Base-by-base conservation (phyloP, 169 alveolate genomes). In the Theileria annulata region DNA sequence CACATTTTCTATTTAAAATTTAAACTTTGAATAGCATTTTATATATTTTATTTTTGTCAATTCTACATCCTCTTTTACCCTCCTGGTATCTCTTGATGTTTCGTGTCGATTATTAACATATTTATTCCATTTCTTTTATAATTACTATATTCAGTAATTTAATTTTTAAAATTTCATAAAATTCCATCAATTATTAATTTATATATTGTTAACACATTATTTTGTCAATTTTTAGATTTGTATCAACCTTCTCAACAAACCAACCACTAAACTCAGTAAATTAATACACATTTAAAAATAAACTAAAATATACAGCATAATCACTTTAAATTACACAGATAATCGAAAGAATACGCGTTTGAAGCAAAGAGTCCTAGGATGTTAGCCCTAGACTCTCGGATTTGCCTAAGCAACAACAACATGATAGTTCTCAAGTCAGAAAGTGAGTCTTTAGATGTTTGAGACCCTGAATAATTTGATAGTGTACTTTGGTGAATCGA, bases 381-480 rank as follows among this genome's bases (percentile, higher is more conserved):
- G 37, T 31, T 82, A n/a, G 89, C 79, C 60, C 77, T 76, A 10
- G 89, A 67, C 33, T 82, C 80, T 27, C 85, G 51, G 37, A 82
- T 70, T 31, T 82, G 89, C 70, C 89, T 63, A 9, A 82, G 82
- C 49, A 82, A 71, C 56, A 82, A 27, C 70, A 82, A 76, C 76
- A 82, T 58, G 81, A 82, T 82, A 28, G 85, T 82, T 64, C 89
- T 60, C 23, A 77, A 49, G 63, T 82, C 86, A 4, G 70, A 49
- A 68, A 66, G 37, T 17, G 81, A 79, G n/a, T 35, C 68, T 1
- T 66, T 42, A 37, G 72, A 21, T 27, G 58, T 21, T 5, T 59
- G 30, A 17, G 73, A 0, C 15, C 56, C 66, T 35, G 56, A 73
- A 30, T 67, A 47, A 3, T 77, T 79, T 0, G 78, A 62, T 10